These are phyloP conservation scores for Nicotiana otophora DNA, from an alignment of 257 asterid genomes.

Conservation along the genomic window DNA sequence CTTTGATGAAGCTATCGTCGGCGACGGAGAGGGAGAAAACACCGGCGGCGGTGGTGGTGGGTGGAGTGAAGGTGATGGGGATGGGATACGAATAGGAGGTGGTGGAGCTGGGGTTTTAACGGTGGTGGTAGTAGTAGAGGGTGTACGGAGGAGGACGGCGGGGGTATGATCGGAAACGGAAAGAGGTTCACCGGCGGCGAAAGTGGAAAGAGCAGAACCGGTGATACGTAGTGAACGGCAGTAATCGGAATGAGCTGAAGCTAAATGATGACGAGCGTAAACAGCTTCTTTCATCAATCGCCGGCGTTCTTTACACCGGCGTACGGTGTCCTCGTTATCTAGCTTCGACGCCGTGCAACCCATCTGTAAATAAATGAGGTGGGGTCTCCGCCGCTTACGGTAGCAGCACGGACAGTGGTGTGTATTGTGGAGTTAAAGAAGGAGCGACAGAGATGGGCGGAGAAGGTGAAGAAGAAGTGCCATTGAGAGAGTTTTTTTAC, in stretches of 20 bases:
- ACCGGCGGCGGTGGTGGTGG: constrained; percentile 39
- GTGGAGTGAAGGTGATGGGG: constrained; percentile 39
- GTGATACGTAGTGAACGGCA: constrained; percentile 81
- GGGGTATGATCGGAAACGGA: constrained; percentile 79
- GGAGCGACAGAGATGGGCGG: not conserved
- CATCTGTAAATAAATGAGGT: constrained; percentile 26
- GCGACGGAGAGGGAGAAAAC: constrained; percentile 28
- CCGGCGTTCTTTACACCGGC: constrained; percentile 99
- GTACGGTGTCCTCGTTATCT: constrained; percentile 93
- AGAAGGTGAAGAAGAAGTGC: not conserved
- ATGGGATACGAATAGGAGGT: constrained; percentile 22
- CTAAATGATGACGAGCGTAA: constrained; percentile 85
- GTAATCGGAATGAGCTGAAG: constrained; percentile 95
- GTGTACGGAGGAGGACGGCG: constrained; percentile 68
- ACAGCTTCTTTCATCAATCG: constrained; percentile 88
- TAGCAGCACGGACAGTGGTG: not conserved
- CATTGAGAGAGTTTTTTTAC: constrained; percentile 9
- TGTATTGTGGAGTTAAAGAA: not conserved
- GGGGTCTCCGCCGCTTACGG: not conserved
- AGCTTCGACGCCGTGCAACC: constrained; percentile 96
- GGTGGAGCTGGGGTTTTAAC: constrained; percentile 14
- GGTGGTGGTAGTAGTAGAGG: constrained; percentile 42
- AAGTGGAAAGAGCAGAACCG: constrained; percentile 75
- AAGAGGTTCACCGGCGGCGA: constrained; percentile 88
- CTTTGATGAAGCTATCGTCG: constrained; percentile 28